Conservation (phyloP, 2,329 filamentous ascomycete species). For the Aspergillus novofumigatus region DNA sequence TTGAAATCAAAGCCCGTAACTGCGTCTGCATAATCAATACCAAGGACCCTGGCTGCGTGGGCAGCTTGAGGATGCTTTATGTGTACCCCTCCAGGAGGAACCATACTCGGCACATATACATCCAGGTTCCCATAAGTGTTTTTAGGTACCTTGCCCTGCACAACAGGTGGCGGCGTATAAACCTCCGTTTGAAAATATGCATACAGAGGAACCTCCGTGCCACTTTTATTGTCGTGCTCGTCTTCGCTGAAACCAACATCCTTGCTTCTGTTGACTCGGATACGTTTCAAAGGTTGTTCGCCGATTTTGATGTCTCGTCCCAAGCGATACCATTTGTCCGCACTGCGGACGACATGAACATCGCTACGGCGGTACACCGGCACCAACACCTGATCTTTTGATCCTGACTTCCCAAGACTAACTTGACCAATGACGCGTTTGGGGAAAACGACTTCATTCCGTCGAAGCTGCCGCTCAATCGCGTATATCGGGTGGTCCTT, state of each 20-base stretch:
- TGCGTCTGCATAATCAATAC: slow-evolving; percentile 82
- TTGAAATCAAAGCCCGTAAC: slow-evolving; percentile 87
- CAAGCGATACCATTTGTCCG: slow-evolving; percentile 85
- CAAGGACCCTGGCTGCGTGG: slow-evolving; percentile 69
- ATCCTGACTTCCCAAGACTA: slow-evolving; percentile 44
- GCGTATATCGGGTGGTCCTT: slow-evolving; percentile 82
- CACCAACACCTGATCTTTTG: slow-evolving; percentile 57
- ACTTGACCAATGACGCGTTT: slow-evolving; percentile 73
- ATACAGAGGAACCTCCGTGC: slow-evolving; percentile 56
- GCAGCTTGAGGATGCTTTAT: slow-evolving; percentile 56
- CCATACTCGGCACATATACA: slow-evolving; percentile 61
- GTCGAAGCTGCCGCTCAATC: slow-evolving; percentile 75
- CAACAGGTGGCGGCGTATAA: slow-evolving; percentile 72
- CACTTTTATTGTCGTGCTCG: slow-evolving; percentile 40
- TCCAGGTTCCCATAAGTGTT: slow-evolving; percentile 62
- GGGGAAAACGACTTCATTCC: slow-evolving; percentile 77
- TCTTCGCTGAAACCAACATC: slow-evolving; percentile 26
- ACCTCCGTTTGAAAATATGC: slow-evolving; percentile 60
- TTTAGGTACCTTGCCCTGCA: slow-evolving; percentile 64
- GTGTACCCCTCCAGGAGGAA: slow-evolving; percentile 57
- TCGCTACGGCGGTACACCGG: slow-evolving; percentile 77
- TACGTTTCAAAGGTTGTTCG: slow-evolving; percentile 77
- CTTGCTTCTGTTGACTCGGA: slow-evolving; percentile 47
- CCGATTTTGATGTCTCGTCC: slow-evolving; percentile 73
- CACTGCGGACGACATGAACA: slow-evolving; percentile 71